Base-by-base conservation (phyloP, 2,329 filamentous ascomycete species). In the Alternaria triticina region DNA sequence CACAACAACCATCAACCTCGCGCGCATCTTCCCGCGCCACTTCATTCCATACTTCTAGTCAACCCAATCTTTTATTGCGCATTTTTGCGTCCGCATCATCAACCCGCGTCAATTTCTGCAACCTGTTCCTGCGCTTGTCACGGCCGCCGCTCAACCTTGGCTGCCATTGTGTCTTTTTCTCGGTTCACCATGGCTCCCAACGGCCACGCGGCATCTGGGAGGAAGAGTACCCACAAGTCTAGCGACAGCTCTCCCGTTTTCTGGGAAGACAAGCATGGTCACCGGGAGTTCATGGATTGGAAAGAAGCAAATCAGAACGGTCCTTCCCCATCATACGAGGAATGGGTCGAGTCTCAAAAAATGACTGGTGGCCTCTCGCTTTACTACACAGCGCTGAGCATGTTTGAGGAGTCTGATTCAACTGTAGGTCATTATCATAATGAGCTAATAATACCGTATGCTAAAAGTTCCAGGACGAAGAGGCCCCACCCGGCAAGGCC, bases 381-480 rank as follows among this genome's bases (percentile, higher is more conserved):
- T 17, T 78, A 74, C 62, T 71, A 76, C 57, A 70, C 74, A 17
- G 71, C 76, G 52, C 55, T 74, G 49, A 64, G 70, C 45, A 69
- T 76, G 23, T 76, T 72, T 66, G 70, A 76, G 11, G 74, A 75
- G 56, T 68, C 68, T 13, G 70, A 70, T 43, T 72, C 74, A 20
- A 74, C 66, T 50, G 77, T 79, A 70, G 49, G 76, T 72, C 28
- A 46, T 50, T 22, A 7, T 64, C 36, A 54, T 23, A 6, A 23
- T 20, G 43, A 36, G 30, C 22, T 13, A 45, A 58, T 25, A 54
- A 15, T 27, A 43, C 36, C 57, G 28, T 58, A 62, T 52, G 43
- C 67, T 77, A 52, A 79, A 64, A 47, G 62, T 30, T 54, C 44
- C 55, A 78, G 74, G 72, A 77, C 57, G 74, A 73, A 40, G 71